phyloP scores from a whole-genome alignment of 1,284 basidiomycete genomes.

The Bondarzewia mesenterica region DNA sequence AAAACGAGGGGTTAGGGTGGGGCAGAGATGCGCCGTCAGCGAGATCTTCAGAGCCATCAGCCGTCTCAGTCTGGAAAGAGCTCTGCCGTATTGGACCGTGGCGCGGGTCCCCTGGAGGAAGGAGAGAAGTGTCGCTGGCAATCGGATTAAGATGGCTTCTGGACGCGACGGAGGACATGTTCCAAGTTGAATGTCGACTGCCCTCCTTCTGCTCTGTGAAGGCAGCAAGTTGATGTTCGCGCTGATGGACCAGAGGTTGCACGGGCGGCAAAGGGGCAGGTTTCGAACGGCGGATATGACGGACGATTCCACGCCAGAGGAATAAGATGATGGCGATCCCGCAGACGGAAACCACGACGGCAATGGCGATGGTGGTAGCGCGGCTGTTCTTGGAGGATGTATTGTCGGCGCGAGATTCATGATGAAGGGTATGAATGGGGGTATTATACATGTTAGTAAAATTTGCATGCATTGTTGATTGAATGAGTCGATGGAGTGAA shows the following conservation, averaged over 20 bases:
- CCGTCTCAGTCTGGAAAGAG: slow-evolving; percentile 20
- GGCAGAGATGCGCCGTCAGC: neutral
- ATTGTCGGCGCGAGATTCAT: neutral
- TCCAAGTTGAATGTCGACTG: slow-evolving; percentile 16
- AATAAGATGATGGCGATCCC: slow-evolving; percentile 30
- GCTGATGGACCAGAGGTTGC: slow-evolving; percentile 51
- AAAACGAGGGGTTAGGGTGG: slow-evolving; percentile 20
- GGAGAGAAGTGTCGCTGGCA: slow-evolving; percentile 22
- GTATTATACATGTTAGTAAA: slow-evolving; percentile 9
- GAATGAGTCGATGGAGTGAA: neutral
- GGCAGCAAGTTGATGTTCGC: slow-evolving; percentile 36
- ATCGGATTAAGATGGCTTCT: slow-evolving; percentile 9
- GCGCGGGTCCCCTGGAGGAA: slow-evolving; percentile 14
- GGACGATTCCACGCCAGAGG: slow-evolving; percentile 30
- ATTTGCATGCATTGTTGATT: slow-evolving; percentile 2
- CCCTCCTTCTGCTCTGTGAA: slow-evolving; percentile 14
- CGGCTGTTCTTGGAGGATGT: slow-evolving; percentile 15
- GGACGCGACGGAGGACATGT: slow-evolving; percentile 7
- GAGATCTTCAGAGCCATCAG: slow-evolving; percentile 5
- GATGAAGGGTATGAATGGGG: slow-evolving; percentile 2
- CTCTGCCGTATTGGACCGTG: slow-evolving; percentile 12
- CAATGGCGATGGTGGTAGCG: slow-evolving; percentile 28
- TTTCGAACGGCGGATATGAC: slow-evolving; percentile 20
- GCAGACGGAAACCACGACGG: slow-evolving; percentile 30
- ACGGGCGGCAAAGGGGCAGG: slow-evolving; percentile 46